These are phyloP conservation scores for Macrophomina tecta DNA, from an alignment of 2,329 filamentous ascomycete genomes.

Conservation along the genomic window DNA sequence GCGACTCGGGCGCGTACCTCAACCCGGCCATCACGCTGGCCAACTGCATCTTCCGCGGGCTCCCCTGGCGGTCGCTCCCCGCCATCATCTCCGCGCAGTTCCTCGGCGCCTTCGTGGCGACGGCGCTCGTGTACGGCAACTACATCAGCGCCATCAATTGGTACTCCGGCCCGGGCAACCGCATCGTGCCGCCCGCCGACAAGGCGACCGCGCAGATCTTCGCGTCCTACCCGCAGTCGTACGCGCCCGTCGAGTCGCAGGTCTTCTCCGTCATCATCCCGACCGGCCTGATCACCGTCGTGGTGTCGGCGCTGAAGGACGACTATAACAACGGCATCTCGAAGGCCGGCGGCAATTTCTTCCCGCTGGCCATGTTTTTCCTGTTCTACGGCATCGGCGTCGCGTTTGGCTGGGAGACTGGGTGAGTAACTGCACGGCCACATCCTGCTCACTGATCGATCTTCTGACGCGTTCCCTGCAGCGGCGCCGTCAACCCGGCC, in stretches of 20 bases:
- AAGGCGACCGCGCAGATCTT: conserved; percentile 74
- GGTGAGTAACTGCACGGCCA: conserved; percentile 59
- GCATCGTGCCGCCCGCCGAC: conserved; percentile 63
- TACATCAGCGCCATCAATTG: conserved; percentile 65
- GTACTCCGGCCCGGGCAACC: conserved; percentile 66
- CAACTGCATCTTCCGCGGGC: conserved; percentile 71
- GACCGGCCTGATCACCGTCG: conserved; percentile 71
- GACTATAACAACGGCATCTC: conserved; percentile 45
- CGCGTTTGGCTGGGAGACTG: conserved; percentile 78
- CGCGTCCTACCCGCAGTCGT: conserved; percentile 72
- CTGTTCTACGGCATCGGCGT: conserved; percentile 75
- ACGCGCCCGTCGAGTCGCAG: conserved; percentile 70
- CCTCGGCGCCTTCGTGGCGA: conserved; percentile 69
- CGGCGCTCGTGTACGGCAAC: conserved; percentile 52
- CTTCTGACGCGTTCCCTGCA: conserved; percentile 37
- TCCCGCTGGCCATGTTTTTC: conserved; percentile 69
- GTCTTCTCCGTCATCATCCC: conserved; percentile 77
- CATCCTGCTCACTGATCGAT: background rate
- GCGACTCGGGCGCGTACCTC: conserved; percentile 70
- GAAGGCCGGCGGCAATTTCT: conserved; percentile 42
- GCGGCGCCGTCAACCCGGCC: conserved; percentile 63
- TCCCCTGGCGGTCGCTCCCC: conserved; percentile 73
- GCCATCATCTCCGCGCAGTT: conserved; percentile 71
- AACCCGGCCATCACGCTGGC: conserved; percentile 71
- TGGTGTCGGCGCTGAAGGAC: conserved; percentile 73